Base-by-base conservation (phyloP, 495 filamentous ascomycete species). In the Zalerion maritima region DNA sequence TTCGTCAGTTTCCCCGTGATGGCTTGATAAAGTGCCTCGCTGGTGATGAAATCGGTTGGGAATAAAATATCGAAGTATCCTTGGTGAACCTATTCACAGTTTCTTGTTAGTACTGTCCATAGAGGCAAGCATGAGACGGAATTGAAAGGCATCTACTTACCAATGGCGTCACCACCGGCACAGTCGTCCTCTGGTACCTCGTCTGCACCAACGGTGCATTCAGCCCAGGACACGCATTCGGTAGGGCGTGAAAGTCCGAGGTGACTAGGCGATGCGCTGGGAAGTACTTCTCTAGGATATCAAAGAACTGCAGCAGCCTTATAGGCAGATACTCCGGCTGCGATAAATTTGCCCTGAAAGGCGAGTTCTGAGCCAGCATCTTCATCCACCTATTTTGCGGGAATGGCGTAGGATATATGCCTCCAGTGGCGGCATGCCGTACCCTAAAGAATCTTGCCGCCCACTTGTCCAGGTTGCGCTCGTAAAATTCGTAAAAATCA, bases 31-130 rank as follows among this genome's bases (percentile, higher is more conserved):
- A 94, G 70, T 41, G 79, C 74, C 49, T 94, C 81, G 49, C 86
- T 68, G 21, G 85, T 74, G 19, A 69, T 62, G 53, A 96, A 99
- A 48, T 99, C 75, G 8, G 87, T 96, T 0, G 89, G 89, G 57
- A 99, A 99, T 44, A 99, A 72, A 50, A 99, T 94, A 52, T 96
- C 91, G 42, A 99, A 99, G 54, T 92, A 93, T 8, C 89, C 91
- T 59, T 99, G 91, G 40, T 93, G 83, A 11, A 94, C 83, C 83
- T 91, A 38, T 29, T 6, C 22, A 14, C 14, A 28, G 14, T 25
- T 21, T 24, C 12, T 18, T 22, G n/a, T 18, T 13, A 25, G 18
- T 14, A 14, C 8, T 8, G 1, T n/a, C 20, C 10, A 21, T 12
- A n/a, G 14, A 12, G 9, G 15, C 23, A 6, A 19, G 6, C n/a